Conservation (phyloP, 305 asterid species). For the Fraxinus dipetala region DNA sequence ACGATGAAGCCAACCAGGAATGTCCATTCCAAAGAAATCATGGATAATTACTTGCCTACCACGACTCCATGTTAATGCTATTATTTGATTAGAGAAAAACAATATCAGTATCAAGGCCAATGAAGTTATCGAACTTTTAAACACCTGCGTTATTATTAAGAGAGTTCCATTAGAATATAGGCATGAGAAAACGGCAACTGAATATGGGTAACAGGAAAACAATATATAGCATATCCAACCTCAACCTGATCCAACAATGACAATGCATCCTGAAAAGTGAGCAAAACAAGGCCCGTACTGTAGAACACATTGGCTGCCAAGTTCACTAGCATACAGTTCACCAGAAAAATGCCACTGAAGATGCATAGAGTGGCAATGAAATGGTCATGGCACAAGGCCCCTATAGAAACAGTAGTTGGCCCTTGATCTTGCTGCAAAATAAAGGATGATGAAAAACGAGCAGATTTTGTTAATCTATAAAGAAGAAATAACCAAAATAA, state of each 20-base stretch:
- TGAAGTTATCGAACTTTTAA: constrained; percentile 59
- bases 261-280: constrained; percentile 79
- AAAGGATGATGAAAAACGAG: neutral
- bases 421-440: constrained; percentile 60
- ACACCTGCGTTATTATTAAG: constrained; percentile 56
- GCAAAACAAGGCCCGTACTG: constrained; percentile 58
- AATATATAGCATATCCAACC: constrained; percentile 16
- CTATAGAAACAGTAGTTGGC: constrained; percentile 45
- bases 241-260: constrained; percentile 90
- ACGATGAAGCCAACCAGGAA: constrained; percentile 93
- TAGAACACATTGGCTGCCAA: constrained; percentile 67
- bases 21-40: constrained; percentile 61
- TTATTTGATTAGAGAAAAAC: constrained; percentile 69
- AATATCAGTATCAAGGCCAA: constrained; percentile 53
- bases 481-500: neutral
- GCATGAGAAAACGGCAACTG: constrained; percentile 17
- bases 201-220: constrained; percentile 5
- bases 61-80: constrained; percentile 70
- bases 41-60: constrained; percentile 62
- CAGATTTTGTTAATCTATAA: neutral
- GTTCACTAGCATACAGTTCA: constrained; percentile 61
- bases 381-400: constrained; percentile 70
- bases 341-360: constrained; percentile 81
- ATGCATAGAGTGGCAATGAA: constrained; percentile 68
- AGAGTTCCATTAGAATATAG: constrained; percentile 14